phyloP scores from a whole-genome alignment of 2,329 filamentous ascomycete species.

The Aspergillus quadrilineatus region DNA sequence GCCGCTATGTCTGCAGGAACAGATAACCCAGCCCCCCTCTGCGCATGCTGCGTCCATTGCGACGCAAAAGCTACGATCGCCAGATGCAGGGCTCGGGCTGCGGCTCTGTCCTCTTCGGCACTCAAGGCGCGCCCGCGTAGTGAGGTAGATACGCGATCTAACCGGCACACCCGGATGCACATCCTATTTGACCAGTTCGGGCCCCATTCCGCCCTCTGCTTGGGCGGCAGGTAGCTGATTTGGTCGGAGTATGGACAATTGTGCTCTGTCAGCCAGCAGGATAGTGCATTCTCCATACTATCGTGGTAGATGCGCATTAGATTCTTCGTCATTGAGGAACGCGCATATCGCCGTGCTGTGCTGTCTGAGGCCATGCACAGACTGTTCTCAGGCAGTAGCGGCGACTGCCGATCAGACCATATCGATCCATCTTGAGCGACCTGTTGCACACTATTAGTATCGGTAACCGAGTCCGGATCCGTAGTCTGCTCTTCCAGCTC shows the following conservation, averaged over 20 bases:
- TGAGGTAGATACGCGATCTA: conserved; percentile 3
- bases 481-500: not conserved
- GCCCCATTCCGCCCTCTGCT: conserved; percentile 2
- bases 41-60: conserved; percentile 9
- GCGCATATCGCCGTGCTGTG: not conserved
- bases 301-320: conserved; percentile 9
- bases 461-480: not conserved
- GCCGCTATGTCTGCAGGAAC: not conserved
- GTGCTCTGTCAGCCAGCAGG: conserved; percentile 8
- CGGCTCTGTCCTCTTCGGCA: not conserved
- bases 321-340: not conserved
- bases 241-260: conserved; percentile 6
- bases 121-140: conserved; percentile 1
- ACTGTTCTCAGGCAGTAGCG: not conserved
- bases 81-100: not conserved
- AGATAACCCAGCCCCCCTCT: not conserved
- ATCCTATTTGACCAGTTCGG: conserved; percentile 8
- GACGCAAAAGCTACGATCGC: conserved; percentile 6
- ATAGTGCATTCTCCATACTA: conserved; percentile 10
- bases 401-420: not conserved
- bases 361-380: not conserved
- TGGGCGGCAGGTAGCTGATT: not conserved
- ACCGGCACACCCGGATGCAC: conserved; percentile 1
- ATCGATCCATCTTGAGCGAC: not conserved
- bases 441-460: not conserved